These are phyloP conservation scores for Calonectria montana DNA, from an alignment of 2,329 filamentous ascomycete genomes.

Conservation along the genomic window DNA sequence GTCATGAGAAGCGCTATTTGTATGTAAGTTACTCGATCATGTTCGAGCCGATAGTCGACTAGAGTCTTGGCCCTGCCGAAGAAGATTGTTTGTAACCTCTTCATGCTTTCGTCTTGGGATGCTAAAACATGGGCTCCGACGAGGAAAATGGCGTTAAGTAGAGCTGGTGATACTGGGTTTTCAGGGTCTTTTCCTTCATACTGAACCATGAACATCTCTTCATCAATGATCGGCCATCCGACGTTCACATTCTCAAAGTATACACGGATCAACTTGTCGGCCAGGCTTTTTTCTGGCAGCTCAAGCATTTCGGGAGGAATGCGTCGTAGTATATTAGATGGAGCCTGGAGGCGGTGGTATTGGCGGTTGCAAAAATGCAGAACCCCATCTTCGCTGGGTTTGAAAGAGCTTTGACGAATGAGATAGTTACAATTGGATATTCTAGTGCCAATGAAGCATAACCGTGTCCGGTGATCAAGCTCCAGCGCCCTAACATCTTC, in stretches of 20 bases:
- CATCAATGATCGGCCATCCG: conserved; percentile 12
- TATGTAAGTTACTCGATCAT: conserved; percentile 59
- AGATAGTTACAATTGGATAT: conserved; percentile 5
- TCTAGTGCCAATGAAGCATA: neutral
- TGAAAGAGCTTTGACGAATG: neutral
- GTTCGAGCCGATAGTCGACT: conserved; percentile 61
- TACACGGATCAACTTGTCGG: neutral
- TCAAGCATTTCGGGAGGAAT: conserved; percentile 11
- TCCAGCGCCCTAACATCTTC: neutral
- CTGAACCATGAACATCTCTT: conserved; percentile 3
- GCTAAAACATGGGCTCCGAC: conserved; percentile 9
- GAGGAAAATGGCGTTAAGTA: conserved; percentile 9
- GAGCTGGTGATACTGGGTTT: neutral
- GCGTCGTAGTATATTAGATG: neutral
- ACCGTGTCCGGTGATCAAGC: neutral
- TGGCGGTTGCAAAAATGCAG: neutral
- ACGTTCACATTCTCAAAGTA: conserved; percentile 16
- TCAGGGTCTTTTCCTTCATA: neutral
- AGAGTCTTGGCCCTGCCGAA: conserved; percentile 62
- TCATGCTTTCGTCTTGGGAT: neutral
- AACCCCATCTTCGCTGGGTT: neutral
- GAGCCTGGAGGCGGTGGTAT: neutral
- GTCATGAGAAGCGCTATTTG: conserved; percentile 62
- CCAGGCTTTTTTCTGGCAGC: neutral
- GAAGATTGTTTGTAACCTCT: conserved; percentile 52